These are phyloP conservation scores for Acanthamoeba castellanii DNA, from an alignment of 208 protist genomes.

Conservation along the genomic window DNA sequence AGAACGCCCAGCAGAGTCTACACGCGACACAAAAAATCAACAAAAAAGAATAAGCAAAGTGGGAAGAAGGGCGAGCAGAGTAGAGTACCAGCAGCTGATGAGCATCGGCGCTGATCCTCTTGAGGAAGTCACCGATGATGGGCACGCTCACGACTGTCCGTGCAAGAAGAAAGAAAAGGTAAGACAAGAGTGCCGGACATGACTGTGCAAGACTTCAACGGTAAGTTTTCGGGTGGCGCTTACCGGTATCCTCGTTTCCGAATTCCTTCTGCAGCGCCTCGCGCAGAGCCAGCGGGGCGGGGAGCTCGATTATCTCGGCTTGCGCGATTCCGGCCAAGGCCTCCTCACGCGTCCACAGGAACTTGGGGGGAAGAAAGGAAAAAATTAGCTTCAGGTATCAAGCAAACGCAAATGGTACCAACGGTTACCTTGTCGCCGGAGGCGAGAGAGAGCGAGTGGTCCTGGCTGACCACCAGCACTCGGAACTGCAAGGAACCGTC, in stretches of 20 bases:
- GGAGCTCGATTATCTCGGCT: constrained; percentile 67
- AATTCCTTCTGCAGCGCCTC: constrained; percentile 69
- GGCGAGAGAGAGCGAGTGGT: constrained; percentile 44
- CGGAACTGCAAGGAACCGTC: constrained; percentile 1
- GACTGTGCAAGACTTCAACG: background rate
- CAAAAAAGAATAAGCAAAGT: background rate
- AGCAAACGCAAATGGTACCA: background rate
- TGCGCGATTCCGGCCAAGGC: constrained; percentile 49
- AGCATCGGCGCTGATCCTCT: background rate
- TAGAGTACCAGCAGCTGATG: constrained; percentile 39
- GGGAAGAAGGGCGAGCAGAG: background rate
- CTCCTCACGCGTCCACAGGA: constrained; percentile 69
- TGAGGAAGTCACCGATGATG: constrained; percentile 17
- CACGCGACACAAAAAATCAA: background rate
- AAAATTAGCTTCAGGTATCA: background rate
- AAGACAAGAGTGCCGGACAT: too few relatives aligned
- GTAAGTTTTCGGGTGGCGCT: too few relatives aligned
- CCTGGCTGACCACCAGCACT: constrained; percentile 27
- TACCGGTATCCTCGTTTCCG: background rate
- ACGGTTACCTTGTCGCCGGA: constrained; percentile 15
- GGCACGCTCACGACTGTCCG: background rate
- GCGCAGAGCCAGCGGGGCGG: constrained; percentile 60
- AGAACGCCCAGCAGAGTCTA: background rate
- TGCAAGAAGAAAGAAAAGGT: background rate
- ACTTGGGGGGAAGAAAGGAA: background rate